phyloP scores from a whole-genome alignment of 2,329 filamentous ascomycete genomes.

The Eutypa lata region DNA sequence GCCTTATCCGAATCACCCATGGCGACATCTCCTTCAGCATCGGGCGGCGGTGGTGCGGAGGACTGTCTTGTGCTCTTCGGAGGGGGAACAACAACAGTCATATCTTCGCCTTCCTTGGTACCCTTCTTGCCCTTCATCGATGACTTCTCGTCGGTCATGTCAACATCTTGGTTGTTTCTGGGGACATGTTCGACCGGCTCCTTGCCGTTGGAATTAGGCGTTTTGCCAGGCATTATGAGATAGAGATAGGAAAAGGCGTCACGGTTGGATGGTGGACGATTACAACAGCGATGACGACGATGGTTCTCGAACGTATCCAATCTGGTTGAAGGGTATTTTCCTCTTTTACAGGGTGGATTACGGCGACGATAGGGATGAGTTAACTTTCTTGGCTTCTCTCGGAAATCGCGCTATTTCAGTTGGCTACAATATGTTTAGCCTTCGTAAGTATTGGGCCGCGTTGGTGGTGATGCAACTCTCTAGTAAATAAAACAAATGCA shows the following conservation, averaged over 20 bases:
- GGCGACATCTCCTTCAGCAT: constrained; percentile 66
- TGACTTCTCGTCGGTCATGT: constrained; percentile 65
- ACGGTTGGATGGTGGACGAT: constrained; percentile 11
- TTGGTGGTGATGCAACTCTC: neutral
- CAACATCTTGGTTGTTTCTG: constrained; percentile 65
- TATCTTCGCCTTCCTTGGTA: constrained; percentile 68
- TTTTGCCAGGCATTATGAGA: constrained; percentile 62
- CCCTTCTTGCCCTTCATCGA: constrained; percentile 62
- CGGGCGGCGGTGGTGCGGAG: constrained; percentile 52
- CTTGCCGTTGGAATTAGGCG: constrained; percentile 69
- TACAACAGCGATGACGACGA: constrained; percentile 4
- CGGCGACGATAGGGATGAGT: neutral
- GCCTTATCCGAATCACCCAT: constrained; percentile 62
- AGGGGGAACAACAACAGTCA: constrained; percentile 77
- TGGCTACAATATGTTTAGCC: neutral
- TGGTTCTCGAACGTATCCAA: neutral
- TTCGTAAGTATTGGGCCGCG: neutral
- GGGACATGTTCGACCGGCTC: constrained; percentile 67
- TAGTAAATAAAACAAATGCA: neutral
- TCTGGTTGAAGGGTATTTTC: neutral
- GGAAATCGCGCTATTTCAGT: neutral
- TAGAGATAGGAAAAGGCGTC: constrained; percentile 3
- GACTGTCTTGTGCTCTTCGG: constrained; percentile 62
- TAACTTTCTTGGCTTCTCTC: neutral
- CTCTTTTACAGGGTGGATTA: neutral